Evolutionary conservation across 371 early-diverging fungal genomes (phyloP).

Genomic region (Saksenaea oblongispora): DNA sequence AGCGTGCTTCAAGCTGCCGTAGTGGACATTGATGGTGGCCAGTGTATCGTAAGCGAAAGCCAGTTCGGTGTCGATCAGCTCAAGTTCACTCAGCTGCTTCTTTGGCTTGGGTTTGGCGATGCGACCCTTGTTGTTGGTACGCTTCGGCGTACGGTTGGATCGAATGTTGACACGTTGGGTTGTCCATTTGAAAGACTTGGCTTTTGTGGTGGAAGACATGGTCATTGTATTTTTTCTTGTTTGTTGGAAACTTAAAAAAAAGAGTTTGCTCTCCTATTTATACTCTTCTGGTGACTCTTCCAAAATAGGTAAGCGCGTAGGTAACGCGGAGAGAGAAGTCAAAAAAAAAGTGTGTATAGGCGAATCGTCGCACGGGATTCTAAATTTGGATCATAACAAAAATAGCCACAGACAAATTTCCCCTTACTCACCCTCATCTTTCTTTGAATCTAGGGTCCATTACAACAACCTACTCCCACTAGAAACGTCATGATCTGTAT

Average conservation of each 20-base stretch:
- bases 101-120: neutral
- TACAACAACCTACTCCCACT: no score
- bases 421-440: neutral
- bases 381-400: neutral
- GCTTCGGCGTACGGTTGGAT: neutral
- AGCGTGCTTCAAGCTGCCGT: constrained; percentile 40
- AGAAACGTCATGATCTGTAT: no score
- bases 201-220: neutral
- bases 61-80: constrained; percentile 35
- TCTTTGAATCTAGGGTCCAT: no score
- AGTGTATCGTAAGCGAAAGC: constrained; percentile 39
- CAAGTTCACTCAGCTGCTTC: neutral
- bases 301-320: neutral
- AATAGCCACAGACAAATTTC: neutral
- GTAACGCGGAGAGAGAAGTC: neutral
- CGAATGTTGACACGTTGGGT: neutral
- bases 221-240: neutral
- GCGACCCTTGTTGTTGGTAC: neutral
- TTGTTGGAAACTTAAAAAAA: neutral
- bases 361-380: neutral
- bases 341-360: neutral
- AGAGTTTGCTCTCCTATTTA: neutral
- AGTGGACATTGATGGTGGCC: constrained; percentile 45
- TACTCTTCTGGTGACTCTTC: neutral
- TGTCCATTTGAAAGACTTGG: neutral